Evolutionary conservation across 2,329 filamentous ascomycete genomes (phyloP), one percentile per base, ranked within the genome.

Genomic region (Ophiocordyceps camponoti-leonardi): DNA sequence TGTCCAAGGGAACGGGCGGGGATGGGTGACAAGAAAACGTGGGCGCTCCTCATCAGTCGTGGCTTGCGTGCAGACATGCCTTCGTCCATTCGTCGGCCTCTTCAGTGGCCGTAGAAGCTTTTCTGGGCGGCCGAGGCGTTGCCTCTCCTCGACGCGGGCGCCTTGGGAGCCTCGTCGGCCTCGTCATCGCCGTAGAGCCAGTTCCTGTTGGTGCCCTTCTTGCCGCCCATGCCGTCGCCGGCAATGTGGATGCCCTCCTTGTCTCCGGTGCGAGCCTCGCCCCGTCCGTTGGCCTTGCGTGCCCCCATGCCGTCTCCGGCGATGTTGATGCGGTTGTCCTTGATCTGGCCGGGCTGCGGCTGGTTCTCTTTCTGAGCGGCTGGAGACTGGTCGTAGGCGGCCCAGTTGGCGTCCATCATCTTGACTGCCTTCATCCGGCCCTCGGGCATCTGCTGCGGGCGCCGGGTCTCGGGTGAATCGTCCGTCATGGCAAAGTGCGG

Each of bases 401-500:
- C 63, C 77, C 76, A 79, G 59, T 70, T 76, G 42, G 79, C 66
- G 54, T 83, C 75, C 77, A 86, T 82, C 69, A 77, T 81, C 62
- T 83, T 79, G 45, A 84, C 74, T 3, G 72, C 79, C 64, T 86
- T 85, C 60, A 75, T 71, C 51, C 75, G 76, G 50, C 78, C 75
- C 45, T 77, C 71, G 44, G 72, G 61, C 19, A 78, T 56, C 19
- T 64, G 66, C 56, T 68, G 60, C 55, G 65, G 56, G 47, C 58
- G 54, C 55, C 60, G 62, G 33, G 62, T 28, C n/a, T 39, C 53
- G 31, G 78, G 76, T 49, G 77, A 77, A 39, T 77, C 68, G 58
- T 94, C 86, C 7, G 72, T 70, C 67, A 93, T 80, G 44, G 71
- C 70, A 67, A 87, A 94, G 54, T 94, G 85, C 19, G 79, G 63